Percentiles rank a stretch among this genome's conserved stretches.
phyloP scores from a whole-genome alignment of 1,284 basidiomycete genomes.

The Puccinia polysora region DNA sequence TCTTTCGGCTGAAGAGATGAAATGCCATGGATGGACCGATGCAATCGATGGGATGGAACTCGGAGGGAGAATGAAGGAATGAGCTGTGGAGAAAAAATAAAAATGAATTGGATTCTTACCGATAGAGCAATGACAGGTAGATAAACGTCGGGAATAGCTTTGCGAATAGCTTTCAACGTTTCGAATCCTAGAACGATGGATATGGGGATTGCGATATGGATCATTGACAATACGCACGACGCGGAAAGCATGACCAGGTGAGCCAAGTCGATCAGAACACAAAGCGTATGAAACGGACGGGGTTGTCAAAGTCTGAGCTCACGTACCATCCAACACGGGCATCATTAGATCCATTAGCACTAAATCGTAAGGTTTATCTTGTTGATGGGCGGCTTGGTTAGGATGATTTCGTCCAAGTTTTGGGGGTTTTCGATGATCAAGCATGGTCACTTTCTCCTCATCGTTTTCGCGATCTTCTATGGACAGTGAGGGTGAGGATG shows the following conservation, averaged over 20 bases:
- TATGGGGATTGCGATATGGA: neutral
- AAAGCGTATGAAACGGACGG: neutral
- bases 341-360: conserved; percentile 43
- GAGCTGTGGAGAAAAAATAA: neutral
- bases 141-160: conserved; percentile 12
- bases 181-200: conserved; percentile 8
- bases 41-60: neutral
- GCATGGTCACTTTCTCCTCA: too few species aligned
- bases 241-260: too few species aligned
- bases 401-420: too few species aligned
- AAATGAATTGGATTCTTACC: neutral
- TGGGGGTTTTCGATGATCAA: too few species aligned
- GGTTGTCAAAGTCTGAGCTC: neutral
- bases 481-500: conserved; percentile 42
- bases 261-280: neutral
- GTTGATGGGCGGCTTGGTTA: too few species aligned
- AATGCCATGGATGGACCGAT: too few species aligned
- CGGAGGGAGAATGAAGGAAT: neutral
- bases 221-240: neutral
- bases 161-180: conserved; percentile 15
- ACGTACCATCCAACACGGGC: conserved; percentile 43
- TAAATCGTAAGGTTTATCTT: conserved; percentile 47
- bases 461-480: too few species aligned
- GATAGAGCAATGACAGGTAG: conserved; percentile 29
- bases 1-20: too few species aligned